phyloP scores from a whole-genome alignment of 352 stramenopile genomes.

The Phytophthora vignae region DNA sequence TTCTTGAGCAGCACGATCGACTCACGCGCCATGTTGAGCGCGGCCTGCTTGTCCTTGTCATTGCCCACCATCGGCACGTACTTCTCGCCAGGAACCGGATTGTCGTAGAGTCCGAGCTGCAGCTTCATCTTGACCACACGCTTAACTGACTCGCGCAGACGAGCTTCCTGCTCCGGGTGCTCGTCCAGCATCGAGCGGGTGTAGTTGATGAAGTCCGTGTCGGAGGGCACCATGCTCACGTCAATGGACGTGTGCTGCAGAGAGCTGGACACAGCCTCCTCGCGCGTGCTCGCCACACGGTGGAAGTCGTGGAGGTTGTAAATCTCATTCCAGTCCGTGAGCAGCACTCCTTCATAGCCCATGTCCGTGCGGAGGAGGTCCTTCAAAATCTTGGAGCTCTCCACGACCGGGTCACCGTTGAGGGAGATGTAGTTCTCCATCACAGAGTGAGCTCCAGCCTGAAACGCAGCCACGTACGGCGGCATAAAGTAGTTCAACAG shows the following conservation, averaged over 20 bases:
- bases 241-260: conserved; percentile 84
- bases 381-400: conserved; percentile 70
- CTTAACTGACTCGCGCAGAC: conserved; percentile 61
- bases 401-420: conserved; percentile 87
- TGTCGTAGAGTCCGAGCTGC: conserved; percentile 73
- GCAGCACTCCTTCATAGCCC: conserved; percentile 81
- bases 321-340: conserved; percentile 93
- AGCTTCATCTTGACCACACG: conserved; percentile 79
- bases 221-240: conserved; percentile 87
- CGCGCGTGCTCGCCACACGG: conserved; percentile 42
- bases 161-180: conserved; percentile 40
- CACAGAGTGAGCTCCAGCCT: conserved; percentile 74
- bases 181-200: conserved; percentile 47
- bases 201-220: conserved; percentile 56
- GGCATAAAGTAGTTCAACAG: conserved; percentile 83
- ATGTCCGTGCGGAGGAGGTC: conserved; percentile 79
- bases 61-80: conserved; percentile 52
- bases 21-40: conserved; percentile 71
- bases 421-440: conserved; percentile 94
- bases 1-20: conserved; percentile 88
- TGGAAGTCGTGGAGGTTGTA: conserved; percentile 80
- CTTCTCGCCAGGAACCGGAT: conserved; percentile 54
- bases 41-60: conserved; percentile 46
- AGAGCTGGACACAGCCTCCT: conserved; percentile 63
- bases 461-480: conserved; percentile 72